Base-by-base conservation (phyloP, 306 rosid genomes). In the Vigna hirtella region DNA sequence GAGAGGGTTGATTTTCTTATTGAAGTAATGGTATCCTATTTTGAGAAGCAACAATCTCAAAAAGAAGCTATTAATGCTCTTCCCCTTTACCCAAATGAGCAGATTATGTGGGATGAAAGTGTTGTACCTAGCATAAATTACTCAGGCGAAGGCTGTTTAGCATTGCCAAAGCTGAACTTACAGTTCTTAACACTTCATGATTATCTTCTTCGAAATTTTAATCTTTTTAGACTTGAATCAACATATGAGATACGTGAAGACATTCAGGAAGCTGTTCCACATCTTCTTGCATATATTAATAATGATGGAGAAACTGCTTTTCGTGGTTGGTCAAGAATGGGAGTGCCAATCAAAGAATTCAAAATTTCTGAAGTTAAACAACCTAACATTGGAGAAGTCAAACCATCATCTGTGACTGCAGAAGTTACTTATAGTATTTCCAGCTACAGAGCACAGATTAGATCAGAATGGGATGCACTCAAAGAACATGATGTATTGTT, bases 301-400 rank as follows among this genome's bases (percentile, higher is more conserved):
- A 95, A 76, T 71, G 97, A 95, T 56, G 99, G 97, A 76, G 92
- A 84, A 49, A 85, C 98, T 79, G 91, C 96, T 79, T 93, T 95
- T 65, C 97, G 98, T 42, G 99, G 99, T 72, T 95, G 99, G 99
- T 95, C 99, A 45, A 93, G 99, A 86, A 95, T 95, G 99, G 99
- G 91, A 70, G 98, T 93, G 66, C 99, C 98, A 45, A 81, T 91
- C 80, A 91, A 86, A 79, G 89, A 95, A 81, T 95, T 91, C 82
- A 95, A 79, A 90, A 87, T 95, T 72, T 59, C 88, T 28, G 96
- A 86, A 88, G 91, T 95, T 20, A 95, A 93, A 72, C 98, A 93
- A 79, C 99, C 98, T 67, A 95, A 95, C 86, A 95, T 95, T 73
- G 99, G 99, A 77, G 99, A 95, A 88, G 97, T 93, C 77, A 95